phyloP scores from a whole-genome alignment of 441 rosid species.

The Populus trichocarpa region DNA sequence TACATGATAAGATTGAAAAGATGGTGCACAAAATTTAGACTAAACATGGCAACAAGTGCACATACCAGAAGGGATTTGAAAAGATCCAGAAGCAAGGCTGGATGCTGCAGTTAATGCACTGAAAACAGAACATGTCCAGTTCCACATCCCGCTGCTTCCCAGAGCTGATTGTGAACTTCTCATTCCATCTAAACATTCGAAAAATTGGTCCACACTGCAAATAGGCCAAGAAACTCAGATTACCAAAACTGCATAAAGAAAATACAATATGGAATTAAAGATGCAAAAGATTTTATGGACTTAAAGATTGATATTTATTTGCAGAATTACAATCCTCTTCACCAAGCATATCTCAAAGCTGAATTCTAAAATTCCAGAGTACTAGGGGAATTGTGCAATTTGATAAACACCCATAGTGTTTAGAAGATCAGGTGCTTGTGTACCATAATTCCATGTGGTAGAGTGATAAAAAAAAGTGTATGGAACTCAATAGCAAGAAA shows the following conservation, averaged over 20 bases:
- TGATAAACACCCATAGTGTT: background rate
- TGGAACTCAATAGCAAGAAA: constrained; percentile 14
- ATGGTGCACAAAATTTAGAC: constrained; percentile 9
- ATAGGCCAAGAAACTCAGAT: constrained; percentile 24
- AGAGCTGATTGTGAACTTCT: constrained; percentile 83
- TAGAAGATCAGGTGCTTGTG: background rate
- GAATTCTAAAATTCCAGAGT: background rate
- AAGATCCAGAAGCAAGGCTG: constrained; percentile 97
- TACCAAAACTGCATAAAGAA: background rate
- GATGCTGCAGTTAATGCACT: constrained; percentile 98
- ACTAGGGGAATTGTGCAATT: background rate
- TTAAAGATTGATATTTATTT: too few species aligned
- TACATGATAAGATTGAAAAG: background rate
- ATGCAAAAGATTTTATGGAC: background rate
- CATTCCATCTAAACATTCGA: constrained; percentile 95
- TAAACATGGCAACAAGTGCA: constrained; percentile 3
- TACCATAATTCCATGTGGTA: background rate
- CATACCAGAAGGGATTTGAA: constrained; percentile 80
- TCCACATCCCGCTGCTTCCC: constrained; percentile 97
- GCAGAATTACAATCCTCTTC: background rate
- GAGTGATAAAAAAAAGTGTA: background rate
- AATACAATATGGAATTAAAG: background rate
- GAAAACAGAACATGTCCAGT: constrained; percentile 97
- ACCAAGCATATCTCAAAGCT: background rate
- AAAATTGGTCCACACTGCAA: constrained; percentile 92